Conservation (phyloP, 73 alveolate species). For the Tetrahymena borealis region DNA sequence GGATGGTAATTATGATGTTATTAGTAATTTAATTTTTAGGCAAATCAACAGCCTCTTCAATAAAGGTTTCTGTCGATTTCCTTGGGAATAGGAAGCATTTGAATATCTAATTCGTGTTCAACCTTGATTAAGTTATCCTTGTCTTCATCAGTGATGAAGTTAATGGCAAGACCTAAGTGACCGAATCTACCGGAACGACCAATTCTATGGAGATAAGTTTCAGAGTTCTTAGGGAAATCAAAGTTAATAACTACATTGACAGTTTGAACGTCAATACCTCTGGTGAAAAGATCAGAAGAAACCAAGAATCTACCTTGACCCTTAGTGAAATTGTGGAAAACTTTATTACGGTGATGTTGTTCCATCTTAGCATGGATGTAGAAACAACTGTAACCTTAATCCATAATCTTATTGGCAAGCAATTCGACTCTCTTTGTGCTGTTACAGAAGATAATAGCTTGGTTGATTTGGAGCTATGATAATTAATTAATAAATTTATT, state of each 20-base stretch:
- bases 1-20: neutral
- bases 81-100: conserved; percentile 97
- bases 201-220: conserved; percentile 95
- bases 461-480: conserved; percentile 77
- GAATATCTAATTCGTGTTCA: conserved; percentile 94
- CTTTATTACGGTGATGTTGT: conserved; percentile 75
- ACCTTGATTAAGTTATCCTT: conserved; percentile 65
- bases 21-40: neutral
- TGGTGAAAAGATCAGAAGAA: conserved; percentile 91
- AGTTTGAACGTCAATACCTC: conserved; percentile 97
- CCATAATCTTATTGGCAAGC: conserved; percentile 82
- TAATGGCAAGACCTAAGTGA: conserved; percentile 83
- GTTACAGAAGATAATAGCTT: conserved; percentile 89
- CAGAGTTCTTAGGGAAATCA: conserved; percentile 96
- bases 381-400: conserved; percentile 72
- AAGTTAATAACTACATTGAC: conserved; percentile 97
- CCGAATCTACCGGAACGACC: conserved; percentile 98
- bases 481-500: neutral
- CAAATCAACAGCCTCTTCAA: conserved; percentile 12
- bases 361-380: conserved; percentile 45
- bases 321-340: conserved; percentile 87
- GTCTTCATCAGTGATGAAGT: conserved; percentile 78
- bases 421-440: conserved; percentile 93
- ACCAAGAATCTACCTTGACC: conserved; percentile 77
- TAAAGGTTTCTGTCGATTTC: conserved; percentile 93